These are phyloP conservation scores for Wallemia hederae DNA, from an alignment of 1,284 basidiomycete species.

Conservation along the genomic window DNA sequence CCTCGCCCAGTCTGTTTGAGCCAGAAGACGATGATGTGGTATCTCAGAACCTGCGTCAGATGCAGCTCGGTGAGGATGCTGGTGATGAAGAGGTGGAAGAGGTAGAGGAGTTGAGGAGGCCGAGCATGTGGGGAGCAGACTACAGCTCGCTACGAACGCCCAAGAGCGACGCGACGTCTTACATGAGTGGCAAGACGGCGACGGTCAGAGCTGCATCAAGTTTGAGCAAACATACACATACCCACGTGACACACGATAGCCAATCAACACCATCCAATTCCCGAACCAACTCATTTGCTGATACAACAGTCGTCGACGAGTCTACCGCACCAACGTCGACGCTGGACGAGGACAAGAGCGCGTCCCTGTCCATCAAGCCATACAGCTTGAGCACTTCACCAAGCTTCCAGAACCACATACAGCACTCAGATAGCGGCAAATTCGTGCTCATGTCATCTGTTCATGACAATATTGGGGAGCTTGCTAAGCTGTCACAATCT, in stretches of 20 bases:
- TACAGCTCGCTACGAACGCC: conserved; percentile 15
- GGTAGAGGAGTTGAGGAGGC: conserved; percentile 25
- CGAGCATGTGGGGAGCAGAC: conserved; percentile 36
- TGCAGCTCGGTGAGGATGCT: conserved; percentile 17
- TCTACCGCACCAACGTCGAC: not conserved
- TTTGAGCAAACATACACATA: not conserved
- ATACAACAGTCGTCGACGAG: not conserved
- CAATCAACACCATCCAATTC: conserved; percentile 8
- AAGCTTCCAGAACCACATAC: conserved; percentile 2
- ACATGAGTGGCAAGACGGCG: conserved; percentile 6
- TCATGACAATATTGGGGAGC: conserved; percentile 46
- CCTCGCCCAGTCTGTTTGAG: not conserved
- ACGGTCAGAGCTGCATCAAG: conserved; percentile 3
- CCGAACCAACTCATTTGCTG: conserved; percentile 4
- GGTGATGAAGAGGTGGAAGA: conserved; percentile 22
- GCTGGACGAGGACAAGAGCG: not conserved
- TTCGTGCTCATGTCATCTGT: conserved; percentile 37
- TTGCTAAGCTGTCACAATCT: conserved; percentile 51
- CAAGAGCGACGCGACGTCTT: conserved; percentile 3
- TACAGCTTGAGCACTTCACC: conserved; percentile 5
- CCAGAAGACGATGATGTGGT: conserved; percentile 24
- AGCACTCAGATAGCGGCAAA: conserved; percentile 11
- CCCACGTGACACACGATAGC: not conserved
- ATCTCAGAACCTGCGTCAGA: not conserved
- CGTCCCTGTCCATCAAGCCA: conserved; percentile 1